A percentile compares a stretch with the other conserved stretches of the same genome.
These are phyloP conservation scores for Cladosporium cucumerinum DNA, from an alignment of 2,329 filamentous ascomycete genomes.

Conservation along the genomic window DNA sequence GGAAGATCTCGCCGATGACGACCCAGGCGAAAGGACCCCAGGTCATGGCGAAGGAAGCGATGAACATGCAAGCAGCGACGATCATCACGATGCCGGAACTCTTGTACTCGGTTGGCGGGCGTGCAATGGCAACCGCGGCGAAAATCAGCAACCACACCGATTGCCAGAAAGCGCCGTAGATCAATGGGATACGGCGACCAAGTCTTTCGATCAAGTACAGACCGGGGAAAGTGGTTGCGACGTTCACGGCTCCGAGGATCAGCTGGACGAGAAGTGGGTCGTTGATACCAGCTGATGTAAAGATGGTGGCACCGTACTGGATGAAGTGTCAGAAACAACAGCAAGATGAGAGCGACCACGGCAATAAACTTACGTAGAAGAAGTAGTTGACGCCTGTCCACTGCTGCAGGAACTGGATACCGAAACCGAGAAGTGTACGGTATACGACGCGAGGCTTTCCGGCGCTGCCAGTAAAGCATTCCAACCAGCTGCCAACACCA, in stretches of 20 bases:
- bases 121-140: slow-evolving; percentile 38
- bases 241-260: slow-evolving; percentile 45
- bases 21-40: slow-evolving; percentile 61
- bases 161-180: slow-evolving; percentile 44
- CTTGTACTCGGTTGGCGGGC: slow-evolving; percentile 32
- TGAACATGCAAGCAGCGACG: slow-evolving; percentile 70
- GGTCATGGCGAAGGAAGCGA: slow-evolving; percentile 66
- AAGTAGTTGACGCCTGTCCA: slow-evolving; percentile 42
- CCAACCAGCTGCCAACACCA: slow-evolving; percentile 30
- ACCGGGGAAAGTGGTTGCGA: slow-evolving; percentile 43
- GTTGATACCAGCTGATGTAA: slow-evolving; percentile 29
- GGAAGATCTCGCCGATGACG: slow-evolving; percentile 32
- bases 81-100: slow-evolving; percentile 65
- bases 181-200: slow-evolving; percentile 43
- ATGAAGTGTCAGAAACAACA: not conserved
- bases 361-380: slow-evolving; percentile 36
- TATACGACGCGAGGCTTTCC: slow-evolving; percentile 46
- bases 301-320: slow-evolving; percentile 43
- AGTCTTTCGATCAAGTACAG: slow-evolving; percentile 47
- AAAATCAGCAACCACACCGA: slow-evolving; percentile 36
- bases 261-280: slow-evolving; percentile 37
- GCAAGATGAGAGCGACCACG: not conserved
- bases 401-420: slow-evolving; percentile 46
- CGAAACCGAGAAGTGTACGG: slow-evolving; percentile 43
- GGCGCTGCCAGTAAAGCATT: slow-evolving; percentile 42